These are phyloP conservation scores for Hevea brasiliensis DNA, from an alignment of 345 rosid species.

Conservation along the genomic window DNA sequence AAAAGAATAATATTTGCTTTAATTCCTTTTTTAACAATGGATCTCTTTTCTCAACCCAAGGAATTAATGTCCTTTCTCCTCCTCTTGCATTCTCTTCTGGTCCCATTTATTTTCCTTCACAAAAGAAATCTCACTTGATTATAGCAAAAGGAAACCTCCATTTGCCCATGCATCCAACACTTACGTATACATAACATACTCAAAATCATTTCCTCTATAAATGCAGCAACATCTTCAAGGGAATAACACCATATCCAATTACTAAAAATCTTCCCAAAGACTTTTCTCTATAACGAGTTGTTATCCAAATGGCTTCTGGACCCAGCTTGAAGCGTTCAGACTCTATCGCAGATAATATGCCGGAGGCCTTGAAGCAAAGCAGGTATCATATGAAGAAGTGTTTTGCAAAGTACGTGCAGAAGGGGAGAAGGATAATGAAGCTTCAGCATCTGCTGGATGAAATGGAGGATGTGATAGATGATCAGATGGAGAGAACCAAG, in stretches of 20 bases:
- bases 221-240: background rate
- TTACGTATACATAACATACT: background rate
- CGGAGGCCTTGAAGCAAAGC: conserved; percentile 58
- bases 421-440: conserved; percentile 62
- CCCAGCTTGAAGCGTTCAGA: conserved; percentile 31
- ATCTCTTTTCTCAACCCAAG: background rate
- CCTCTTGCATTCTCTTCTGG: background rate
- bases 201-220: background rate
- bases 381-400: conserved; percentile 65
- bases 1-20: conserved; percentile 7
- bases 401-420: conserved; percentile 49
- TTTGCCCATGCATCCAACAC: background rate
- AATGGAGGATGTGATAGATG: conserved; percentile 53
- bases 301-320: background rate
- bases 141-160: background rate
- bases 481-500: conserved; percentile 38
- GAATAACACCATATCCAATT: too few species aligned
- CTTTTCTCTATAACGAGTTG: too few species aligned
- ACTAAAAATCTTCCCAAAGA: too few species aligned
- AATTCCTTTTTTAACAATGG: background rate
- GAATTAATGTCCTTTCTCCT: conserved; percentile 5
- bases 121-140: background rate
- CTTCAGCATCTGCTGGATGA: conserved; percentile 61
- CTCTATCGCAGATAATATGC: conserved; percentile 43
- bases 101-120: background rate